Percentiles rank a stretch among this genome's conserved stretches.
Conservation (phyloP, 805 yeast genomes). For the Wickerhamiella cacticola region DNA sequence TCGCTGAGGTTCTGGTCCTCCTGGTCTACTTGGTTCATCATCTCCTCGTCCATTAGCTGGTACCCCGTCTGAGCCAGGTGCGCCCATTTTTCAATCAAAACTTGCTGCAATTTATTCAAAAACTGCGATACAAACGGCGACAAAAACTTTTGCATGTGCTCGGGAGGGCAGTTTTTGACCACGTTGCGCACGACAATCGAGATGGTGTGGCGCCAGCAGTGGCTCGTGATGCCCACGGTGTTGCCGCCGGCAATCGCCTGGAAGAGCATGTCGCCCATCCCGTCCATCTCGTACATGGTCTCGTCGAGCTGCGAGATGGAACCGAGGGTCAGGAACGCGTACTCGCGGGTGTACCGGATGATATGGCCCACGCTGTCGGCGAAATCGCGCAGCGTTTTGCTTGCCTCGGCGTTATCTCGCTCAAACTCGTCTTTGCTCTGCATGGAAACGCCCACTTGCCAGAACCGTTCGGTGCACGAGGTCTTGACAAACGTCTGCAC, state of each 20-base stretch:
- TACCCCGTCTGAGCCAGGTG: slow-evolving; percentile 41
- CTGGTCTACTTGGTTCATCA: slow-evolving; percentile 43
- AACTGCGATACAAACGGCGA: slow-evolving; percentile 65
- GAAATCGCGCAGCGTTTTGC: slow-evolving; percentile 86
- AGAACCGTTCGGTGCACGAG: slow-evolving; percentile 83
- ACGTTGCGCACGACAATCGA: slow-evolving; percentile 79
- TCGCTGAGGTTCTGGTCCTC: slow-evolving; percentile 62
- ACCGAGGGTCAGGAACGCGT: slow-evolving; percentile 80
- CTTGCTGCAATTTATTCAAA: slow-evolving; percentile 56
- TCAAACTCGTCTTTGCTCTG: slow-evolving; percentile 90
- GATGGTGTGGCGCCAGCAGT: slow-evolving; percentile 95
- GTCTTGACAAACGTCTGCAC: slow-evolving; percentile 87
- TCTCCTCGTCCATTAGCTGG: slow-evolving; percentile 35
- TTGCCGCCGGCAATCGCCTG: slow-evolving; percentile 75
- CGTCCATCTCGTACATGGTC: slow-evolving; percentile 76
- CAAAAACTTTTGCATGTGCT: slow-evolving; percentile 57
- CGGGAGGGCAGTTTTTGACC: slow-evolving; percentile 76
- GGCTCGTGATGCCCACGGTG: slow-evolving; percentile 70
- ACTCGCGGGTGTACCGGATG: slow-evolving; percentile 88
- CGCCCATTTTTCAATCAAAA: slow-evolving; percentile 70
- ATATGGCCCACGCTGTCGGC: slow-evolving; percentile 97
- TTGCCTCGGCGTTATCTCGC: slow-evolving; percentile 87
- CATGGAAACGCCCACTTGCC: slow-evolving; percentile 97
- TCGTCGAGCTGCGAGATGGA: slow-evolving; percentile 84
- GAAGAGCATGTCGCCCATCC: slow-evolving; percentile 65